Evolutionary conservation across 2,329 filamentous ascomycete species (phyloP).

Genomic region (Xylariomycetidae sp.): DNA sequence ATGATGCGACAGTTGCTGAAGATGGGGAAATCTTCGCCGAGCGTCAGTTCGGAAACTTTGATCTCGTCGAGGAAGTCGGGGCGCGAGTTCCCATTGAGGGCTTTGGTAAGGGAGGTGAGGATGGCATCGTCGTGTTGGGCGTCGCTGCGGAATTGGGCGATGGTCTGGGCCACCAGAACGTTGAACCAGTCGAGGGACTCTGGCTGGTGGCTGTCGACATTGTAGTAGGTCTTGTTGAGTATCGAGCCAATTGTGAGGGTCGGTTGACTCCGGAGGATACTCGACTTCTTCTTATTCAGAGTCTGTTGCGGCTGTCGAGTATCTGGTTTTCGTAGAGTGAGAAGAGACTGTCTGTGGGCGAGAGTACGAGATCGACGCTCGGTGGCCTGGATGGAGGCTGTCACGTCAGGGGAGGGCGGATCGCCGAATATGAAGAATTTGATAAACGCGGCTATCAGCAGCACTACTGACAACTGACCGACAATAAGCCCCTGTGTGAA

Average conservation of each 20-base stretch:
- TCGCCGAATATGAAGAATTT: constrained; percentile 99
- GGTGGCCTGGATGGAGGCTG: constrained; percentile 69
- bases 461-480: constrained; percentile 86
- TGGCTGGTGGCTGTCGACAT: constrained; percentile 89
- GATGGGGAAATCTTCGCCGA: constrained; percentile 97
- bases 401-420: constrained; percentile 76
- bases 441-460: constrained; percentile 91
- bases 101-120: constrained; percentile 74
- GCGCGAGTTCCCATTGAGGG: constrained; percentile 80
- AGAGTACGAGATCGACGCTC: constrained; percentile 70
- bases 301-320: constrained; percentile 33
- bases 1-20: constrained; percentile 98
- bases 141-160: constrained; percentile 90
- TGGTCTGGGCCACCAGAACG: constrained; percentile 91
- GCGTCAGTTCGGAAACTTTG: constrained; percentile 83
- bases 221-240: constrained; percentile 95
- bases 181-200: constrained; percentile 99
- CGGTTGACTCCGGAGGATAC: constrained; percentile 67
- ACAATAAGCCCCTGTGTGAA: constrained; percentile 93
- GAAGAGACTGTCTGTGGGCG: constrained; percentile 70
- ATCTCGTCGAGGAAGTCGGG: constrained; percentile 94
- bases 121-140: constrained; percentile 90
- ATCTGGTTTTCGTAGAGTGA: constrained; percentile 51
- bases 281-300: constrained; percentile 63
- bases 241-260: constrained; percentile 89